Evolutionary conservation across 1,284 basidiomycete species (phyloP).

Genomic region (Ganoderma multipileum): DNA sequence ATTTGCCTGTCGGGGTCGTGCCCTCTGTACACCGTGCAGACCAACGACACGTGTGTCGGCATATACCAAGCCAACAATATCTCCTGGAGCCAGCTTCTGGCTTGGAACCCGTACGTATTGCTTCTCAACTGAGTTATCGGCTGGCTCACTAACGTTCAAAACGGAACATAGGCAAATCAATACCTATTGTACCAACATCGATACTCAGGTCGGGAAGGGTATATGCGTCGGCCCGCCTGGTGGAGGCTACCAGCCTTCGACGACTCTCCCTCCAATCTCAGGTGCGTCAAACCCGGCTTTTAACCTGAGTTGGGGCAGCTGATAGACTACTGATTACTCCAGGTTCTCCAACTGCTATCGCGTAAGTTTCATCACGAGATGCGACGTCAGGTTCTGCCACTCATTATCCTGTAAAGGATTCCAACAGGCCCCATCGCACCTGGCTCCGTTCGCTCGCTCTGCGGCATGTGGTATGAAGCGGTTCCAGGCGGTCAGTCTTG

Average conservation of each 20-base stretch:
- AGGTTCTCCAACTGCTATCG: background rate
- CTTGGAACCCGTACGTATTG: conserved; percentile 17
- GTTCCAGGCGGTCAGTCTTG: background rate
- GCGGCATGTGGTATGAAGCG: background rate
- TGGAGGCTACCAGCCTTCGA: conserved; percentile 11
- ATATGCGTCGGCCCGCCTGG: conserved; percentile 20
- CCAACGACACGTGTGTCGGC: conserved; percentile 17
- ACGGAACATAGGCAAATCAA: background rate
- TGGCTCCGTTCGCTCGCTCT: background rate
- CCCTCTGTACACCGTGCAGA: conserved; percentile 18
- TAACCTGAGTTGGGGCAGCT: background rate
- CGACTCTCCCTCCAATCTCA: background rate
- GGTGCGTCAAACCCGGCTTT: background rate
- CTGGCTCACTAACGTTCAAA: background rate
- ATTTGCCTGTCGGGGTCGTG: conserved; percentile 17
- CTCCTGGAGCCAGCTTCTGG: conserved; percentile 14
- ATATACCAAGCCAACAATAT: conserved; percentile 9
- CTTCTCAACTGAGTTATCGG: background rate
- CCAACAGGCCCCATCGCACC: background rate
- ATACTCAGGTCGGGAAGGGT: conserved; percentile 10
- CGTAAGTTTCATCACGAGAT: background rate
- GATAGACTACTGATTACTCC: background rate
- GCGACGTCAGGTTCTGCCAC: background rate
- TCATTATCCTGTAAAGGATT: background rate
- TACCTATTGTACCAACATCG: conserved; percentile 3